These are phyloP conservation scores for Ophiocordyceps sinensis DNA, from an alignment of 2,329 filamentous ascomycete species.

Conservation along the genomic window DNA sequence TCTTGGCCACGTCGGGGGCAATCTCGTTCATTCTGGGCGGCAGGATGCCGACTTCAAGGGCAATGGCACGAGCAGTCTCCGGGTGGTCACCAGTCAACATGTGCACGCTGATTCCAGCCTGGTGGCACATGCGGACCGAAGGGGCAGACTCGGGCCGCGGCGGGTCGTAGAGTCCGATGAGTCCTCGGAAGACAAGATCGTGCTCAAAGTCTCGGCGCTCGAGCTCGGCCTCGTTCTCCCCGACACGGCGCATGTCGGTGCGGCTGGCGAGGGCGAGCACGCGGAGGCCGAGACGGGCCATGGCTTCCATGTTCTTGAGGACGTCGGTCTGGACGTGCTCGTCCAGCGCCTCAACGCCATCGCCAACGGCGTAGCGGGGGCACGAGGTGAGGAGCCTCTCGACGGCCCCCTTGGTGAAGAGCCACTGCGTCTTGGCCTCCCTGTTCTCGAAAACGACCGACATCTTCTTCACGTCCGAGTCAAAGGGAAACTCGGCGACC, in stretches of 20 bases:
- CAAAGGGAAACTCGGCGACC: constrained; percentile 57
- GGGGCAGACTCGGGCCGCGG: constrained; percentile 52
- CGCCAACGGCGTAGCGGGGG: constrained; percentile 30
- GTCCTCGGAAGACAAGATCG: constrained; percentile 49
- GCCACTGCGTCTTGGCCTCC: constrained; percentile 24
- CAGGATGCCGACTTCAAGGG: constrained; percentile 48
- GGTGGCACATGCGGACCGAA: constrained; percentile 41
- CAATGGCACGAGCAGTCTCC: constrained; percentile 50
- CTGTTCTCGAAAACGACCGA: constrained; percentile 47
- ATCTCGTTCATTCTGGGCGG: constrained; percentile 33
- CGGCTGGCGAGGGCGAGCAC: constrained; percentile 51
- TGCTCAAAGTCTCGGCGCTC: constrained; percentile 43
- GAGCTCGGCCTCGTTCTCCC: constrained; percentile 24
- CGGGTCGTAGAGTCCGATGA: constrained; percentile 61
- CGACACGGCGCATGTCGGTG: constrained; percentile 20
- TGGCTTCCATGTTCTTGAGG: constrained; percentile 52
- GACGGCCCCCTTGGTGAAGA: constrained; percentile 55
- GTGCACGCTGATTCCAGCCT: constrained; percentile 49
- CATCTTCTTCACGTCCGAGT: constrained; percentile 65
- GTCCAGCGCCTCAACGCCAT: constrained; percentile 30
- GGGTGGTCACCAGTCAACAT: constrained; percentile 60
- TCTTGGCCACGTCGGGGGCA: constrained; percentile 37
- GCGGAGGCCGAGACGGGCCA: constrained; percentile 52
- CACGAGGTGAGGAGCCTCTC: constrained; percentile 54
- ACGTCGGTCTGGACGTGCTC: constrained; percentile 40